phyloP scores from a whole-genome alignment of 768 basidiomycete species.

The Artomyces pyxidatus region DNA sequence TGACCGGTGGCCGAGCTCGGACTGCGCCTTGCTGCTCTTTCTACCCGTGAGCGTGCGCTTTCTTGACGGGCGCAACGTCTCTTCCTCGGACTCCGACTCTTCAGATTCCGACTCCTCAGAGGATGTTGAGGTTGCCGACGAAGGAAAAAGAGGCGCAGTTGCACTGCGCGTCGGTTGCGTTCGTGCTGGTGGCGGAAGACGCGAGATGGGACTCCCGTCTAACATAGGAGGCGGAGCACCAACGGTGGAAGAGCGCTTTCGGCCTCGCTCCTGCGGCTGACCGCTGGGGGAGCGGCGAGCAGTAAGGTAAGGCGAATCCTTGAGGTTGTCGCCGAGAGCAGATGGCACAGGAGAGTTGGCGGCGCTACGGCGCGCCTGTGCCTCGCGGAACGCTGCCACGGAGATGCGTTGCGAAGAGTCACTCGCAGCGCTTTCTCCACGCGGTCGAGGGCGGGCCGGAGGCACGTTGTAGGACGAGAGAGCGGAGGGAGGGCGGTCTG shows the following conservation, averaged over 20 bases:
- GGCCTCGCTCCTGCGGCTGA: slow-evolving; percentile 6
- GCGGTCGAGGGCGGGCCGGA: slow-evolving; percentile 37
- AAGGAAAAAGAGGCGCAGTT: slow-evolving; percentile 19
- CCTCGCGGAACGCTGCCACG: slow-evolving; percentile 76
- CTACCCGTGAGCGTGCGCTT: slow-evolving; percentile 26
- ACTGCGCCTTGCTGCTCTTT: slow-evolving; percentile 7
- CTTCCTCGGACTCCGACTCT: slow-evolving; percentile 24
- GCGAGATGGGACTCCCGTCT: not conserved
- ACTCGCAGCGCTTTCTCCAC: slow-evolving; percentile 50
- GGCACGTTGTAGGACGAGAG: slow-evolving; percentile 20
- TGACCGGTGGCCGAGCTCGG: slow-evolving; percentile 22
- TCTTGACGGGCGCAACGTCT: slow-evolving; percentile 25
- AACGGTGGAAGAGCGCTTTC: slow-evolving; percentile 6
- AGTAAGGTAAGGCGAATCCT: not conserved
- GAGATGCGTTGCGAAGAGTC: slow-evolving; percentile 70
- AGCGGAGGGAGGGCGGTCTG: slow-evolving; percentile 16
- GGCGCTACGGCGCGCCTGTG: slow-evolving; percentile 55
- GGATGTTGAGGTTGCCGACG: slow-evolving; percentile 26
- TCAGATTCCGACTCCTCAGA: slow-evolving; percentile 26
- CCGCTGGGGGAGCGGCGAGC: slow-evolving; percentile 8
- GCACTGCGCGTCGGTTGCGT: slow-evolving; percentile 10
- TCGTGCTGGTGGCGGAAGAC: not conserved
- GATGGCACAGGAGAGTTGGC: slow-evolving; percentile 51
- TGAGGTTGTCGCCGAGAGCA: slow-evolving; percentile 2
- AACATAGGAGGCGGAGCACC: slow-evolving; percentile 1